Conservation (phyloP, 441 rosid genomes). For the Sinapis alba region DNA sequence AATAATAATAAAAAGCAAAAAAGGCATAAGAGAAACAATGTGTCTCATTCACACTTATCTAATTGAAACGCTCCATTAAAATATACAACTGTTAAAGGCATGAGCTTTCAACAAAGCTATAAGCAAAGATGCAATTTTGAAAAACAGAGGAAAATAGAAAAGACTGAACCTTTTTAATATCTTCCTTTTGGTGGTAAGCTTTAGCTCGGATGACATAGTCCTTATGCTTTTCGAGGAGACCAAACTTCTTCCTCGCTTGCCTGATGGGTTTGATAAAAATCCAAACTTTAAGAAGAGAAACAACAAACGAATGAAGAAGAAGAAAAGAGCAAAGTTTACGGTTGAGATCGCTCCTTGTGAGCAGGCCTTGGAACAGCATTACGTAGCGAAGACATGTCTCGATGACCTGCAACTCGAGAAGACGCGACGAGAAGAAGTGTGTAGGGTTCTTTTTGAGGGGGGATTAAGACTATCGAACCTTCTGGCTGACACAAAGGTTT, state of each 20-base stretch:
- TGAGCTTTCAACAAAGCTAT: neutral
- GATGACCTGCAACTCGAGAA: slow-evolving; percentile 20
- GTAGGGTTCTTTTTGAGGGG: neutral
- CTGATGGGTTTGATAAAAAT: slow-evolving; percentile 39
- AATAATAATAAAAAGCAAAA: neutral
- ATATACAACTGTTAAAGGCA: neutral
- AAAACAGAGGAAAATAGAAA: neutral
- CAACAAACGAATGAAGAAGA: neutral
- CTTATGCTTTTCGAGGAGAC: slow-evolving; percentile 90
- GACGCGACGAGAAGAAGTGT: slow-evolving; percentile 5
- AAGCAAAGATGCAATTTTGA: neutral
- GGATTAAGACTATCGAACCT: slow-evolving; percentile 6
- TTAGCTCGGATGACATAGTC: slow-evolving; percentile 85
- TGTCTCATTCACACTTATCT: neutral
- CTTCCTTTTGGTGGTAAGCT: slow-evolving; percentile 78
- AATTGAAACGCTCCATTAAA: too few relatives aligned
- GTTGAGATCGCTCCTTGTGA: slow-evolving; percentile 91
- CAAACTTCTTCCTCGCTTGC: slow-evolving; percentile 69
- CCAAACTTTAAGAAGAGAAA: neutral
- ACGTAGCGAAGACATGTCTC: slow-evolving; percentile 72
- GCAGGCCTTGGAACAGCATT: slow-evolving; percentile 67
- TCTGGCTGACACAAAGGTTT: neutral
- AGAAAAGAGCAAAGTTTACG: slow-evolving; percentile 48
- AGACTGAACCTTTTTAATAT: slow-evolving; percentile 44
- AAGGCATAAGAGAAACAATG: neutral